A percentile compares a stretch with the other conserved stretches of the same genome.
Conservation (phyloP, 441 rosid species). For the Cnidoscolus chayamansa region DNA sequence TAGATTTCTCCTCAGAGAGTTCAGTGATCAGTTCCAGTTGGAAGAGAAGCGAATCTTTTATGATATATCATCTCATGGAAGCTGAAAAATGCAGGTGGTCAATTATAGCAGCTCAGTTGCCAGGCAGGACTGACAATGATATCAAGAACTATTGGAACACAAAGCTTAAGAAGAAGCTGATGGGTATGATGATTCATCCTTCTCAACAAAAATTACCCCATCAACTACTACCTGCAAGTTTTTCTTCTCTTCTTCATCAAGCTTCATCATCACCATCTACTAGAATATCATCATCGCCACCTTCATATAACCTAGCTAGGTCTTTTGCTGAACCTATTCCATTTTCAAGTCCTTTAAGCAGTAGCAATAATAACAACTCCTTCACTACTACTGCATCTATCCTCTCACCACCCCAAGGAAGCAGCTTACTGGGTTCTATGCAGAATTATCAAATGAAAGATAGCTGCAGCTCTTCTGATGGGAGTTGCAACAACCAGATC, state of each 20-base stretch:
- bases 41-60: background rate
- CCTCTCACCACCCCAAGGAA: slow-evolving; percentile 39
- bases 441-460: slow-evolving; percentile 33
- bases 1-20: background rate
- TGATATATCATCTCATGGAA: slow-evolving; percentile 11
- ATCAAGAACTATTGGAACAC: slow-evolving; percentile 98
- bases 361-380: slow-evolving; percentile 4
- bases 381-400: slow-evolving; percentile 20
- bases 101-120: slow-evolving; percentile 84
- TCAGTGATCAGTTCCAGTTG: background rate
- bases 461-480: slow-evolving; percentile 61
- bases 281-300: slow-evolving; percentile 25
- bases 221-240: slow-evolving; percentile 24
- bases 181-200: slow-evolving; percentile 31
- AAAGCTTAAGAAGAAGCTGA: slow-evolving; percentile 85
- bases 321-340: slow-evolving; percentile 41
- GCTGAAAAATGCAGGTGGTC: slow-evolving; percentile 69
- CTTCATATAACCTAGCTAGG: slow-evolving; percentile 30
- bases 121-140: slow-evolving; percentile 93
- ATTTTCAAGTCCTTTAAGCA: slow-evolving; percentile 31
- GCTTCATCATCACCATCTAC: slow-evolving; percentile 25
- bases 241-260: slow-evolving; percentile 36
- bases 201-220: slow-evolving; percentile 39
- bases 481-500: slow-evolving; percentile 43
- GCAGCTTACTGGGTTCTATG: slow-evolving; percentile 21